phyloP scores from a whole-genome alignment of 768 basidiomycete genomes.

The Amanita thiersii region DNA sequence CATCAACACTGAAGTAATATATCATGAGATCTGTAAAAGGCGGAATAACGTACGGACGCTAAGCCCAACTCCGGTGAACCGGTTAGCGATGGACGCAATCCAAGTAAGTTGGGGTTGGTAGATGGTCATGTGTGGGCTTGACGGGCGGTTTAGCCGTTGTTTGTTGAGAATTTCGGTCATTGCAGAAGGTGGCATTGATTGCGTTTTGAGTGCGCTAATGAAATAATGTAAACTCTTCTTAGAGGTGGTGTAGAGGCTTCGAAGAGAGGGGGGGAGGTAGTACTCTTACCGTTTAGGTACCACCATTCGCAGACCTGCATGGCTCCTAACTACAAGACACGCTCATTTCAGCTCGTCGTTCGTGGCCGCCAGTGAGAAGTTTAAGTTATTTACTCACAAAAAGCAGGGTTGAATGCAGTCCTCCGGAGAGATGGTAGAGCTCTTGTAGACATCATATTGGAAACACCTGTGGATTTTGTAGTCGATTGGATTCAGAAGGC shows the following conservation, averaged over 20 bases:
- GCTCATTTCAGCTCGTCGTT: constrained; percentile 1
- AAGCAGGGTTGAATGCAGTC: constrained; percentile 31
- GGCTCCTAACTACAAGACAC: constrained; percentile 36
- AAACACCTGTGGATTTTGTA: too few species aligned
- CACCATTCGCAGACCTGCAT: constrained; percentile 27
- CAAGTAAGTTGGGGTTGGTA: constrained; percentile 95
- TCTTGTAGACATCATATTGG: constrained; percentile 37
- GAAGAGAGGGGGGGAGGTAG: too few species aligned
- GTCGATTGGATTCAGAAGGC: background rate
- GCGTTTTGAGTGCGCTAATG: constrained; percentile 48
- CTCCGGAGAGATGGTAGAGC: constrained; percentile 52
- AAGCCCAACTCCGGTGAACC: constrained; percentile 76
- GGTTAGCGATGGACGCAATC: constrained; percentile 79
- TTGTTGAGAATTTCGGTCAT: constrained; percentile 66
- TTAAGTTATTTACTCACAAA: constrained; percentile 16
- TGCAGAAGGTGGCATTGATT: constrained; percentile 55
- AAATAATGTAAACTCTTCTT: constrained; percentile 1
- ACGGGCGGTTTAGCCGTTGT: constrained; percentile 85
- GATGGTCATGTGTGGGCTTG: constrained; percentile 92
- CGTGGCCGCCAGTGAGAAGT: constrained; percentile 19
- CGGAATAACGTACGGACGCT: constrained; percentile 72
- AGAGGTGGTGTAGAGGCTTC: background rate
- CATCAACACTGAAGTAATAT: background rate
- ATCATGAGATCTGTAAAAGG: constrained; percentile 16
- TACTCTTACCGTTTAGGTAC: constrained; percentile 37